Conservation (phyloP, 2,329 filamentous ascomycete species). For the Teratosphaeria nubilosa region DNA sequence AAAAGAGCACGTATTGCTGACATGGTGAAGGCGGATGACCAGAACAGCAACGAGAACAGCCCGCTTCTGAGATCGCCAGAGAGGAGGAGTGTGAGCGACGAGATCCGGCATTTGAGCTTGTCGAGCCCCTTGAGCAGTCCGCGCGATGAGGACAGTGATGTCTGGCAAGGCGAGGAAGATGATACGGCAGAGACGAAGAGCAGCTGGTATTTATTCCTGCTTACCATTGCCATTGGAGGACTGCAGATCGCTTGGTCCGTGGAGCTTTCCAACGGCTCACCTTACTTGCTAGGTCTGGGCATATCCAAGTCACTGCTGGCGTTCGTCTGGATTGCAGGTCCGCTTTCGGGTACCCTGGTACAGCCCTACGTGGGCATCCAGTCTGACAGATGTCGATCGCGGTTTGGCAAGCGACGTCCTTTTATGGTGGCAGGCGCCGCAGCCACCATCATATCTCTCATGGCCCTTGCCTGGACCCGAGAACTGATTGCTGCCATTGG, state of each 20-base stretch:
- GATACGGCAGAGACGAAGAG: conserved; percentile 48
- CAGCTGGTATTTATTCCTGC: conserved; percentile 70
- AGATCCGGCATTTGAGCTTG: conserved; percentile 8
- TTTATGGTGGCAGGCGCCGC: conserved; percentile 43
- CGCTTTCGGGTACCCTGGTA: conserved; percentile 42
- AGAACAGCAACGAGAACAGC: conserved; percentile 20
- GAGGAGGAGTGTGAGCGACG: conserved; percentile 10
- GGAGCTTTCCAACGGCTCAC: conserved; percentile 83
- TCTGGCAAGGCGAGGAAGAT: conserved; percentile 6
- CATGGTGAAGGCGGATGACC: conserved; percentile 9
- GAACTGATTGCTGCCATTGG: conserved; percentile 55
- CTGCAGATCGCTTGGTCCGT: conserved; percentile 94
- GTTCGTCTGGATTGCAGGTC: conserved; percentile 47
- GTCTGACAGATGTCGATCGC: conserved; percentile 40
- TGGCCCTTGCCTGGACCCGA: conserved; percentile 41
- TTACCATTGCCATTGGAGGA: conserved; percentile 78
- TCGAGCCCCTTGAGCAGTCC: background rate
- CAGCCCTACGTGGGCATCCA: conserved; percentile 46
- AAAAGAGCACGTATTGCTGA: background rate
- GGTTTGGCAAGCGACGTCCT: conserved; percentile 41
- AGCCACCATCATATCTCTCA: conserved; percentile 40
- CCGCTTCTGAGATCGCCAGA: conserved; percentile 15
- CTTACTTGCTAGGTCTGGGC: conserved; percentile 43
- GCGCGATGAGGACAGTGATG: background rate
- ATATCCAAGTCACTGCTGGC: conserved; percentile 43